Conservation (phyloP, 2,329 filamentous ascomycete species). For the Colletotrichum sp. region DNA sequence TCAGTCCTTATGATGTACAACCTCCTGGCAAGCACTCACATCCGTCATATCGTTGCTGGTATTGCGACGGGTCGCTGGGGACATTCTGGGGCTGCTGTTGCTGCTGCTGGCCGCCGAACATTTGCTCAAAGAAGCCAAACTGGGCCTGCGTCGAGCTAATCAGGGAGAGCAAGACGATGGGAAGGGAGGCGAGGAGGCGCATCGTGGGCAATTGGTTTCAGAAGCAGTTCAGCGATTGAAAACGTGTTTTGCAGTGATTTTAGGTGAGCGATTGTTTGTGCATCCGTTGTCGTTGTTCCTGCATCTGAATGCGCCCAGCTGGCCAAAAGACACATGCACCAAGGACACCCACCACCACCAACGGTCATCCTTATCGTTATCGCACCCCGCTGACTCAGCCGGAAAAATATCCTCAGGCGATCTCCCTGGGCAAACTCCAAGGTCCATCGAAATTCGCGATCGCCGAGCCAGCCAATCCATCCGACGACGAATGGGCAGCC, state of each 20-base stretch:
- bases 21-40: slow-evolving; percentile 50
- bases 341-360: not conserved
- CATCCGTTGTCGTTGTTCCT: not conserved
- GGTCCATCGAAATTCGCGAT: slow-evolving; percentile 2
- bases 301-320: not conserved
- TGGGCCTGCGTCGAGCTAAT: slow-evolving; percentile 72
- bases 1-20: not conserved
- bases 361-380: slow-evolving; percentile 17
- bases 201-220: slow-evolving; percentile 30
- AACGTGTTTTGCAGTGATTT: not conserved
- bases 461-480: not conserved
- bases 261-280: not conserved
- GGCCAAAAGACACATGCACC: slow-evolving; percentile 13
- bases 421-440: slow-evolving; percentile 3
- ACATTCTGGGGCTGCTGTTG: slow-evolving; percentile 70
- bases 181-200: slow-evolving; percentile 30
- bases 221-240: slow-evolving; percentile 14
- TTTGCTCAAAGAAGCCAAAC: slow-evolving; percentile 98
- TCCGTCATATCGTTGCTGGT: slow-evolving; percentile 72
- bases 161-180: slow-evolving; percentile 61
- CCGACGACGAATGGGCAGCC: slow-evolving; percentile 12
- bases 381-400: slow-evolving; percentile 17
- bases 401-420: slow-evolving; percentile 18
- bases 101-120: slow-evolving; percentile 73
- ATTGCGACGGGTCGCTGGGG: slow-evolving; percentile 82